Evolutionary conservation across 305 asterid species (phyloP).

Genomic region (Solanum hybrid): DNA sequence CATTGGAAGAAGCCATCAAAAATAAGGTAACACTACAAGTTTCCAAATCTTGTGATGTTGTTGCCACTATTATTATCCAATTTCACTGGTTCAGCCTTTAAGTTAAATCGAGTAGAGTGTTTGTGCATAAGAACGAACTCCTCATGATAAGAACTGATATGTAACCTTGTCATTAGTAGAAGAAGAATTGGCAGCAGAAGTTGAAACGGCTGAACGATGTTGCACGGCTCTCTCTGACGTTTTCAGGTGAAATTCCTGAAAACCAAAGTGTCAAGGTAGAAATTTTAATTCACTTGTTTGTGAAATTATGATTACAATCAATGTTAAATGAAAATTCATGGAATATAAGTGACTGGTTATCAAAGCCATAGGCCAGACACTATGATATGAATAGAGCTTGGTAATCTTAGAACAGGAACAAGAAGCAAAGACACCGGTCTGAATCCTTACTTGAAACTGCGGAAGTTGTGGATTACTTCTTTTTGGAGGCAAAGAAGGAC

Average conservation of each 20-base stretch:
- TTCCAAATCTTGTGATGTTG: background rate
- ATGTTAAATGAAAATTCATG: background rate
- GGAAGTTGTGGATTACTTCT: slow-evolving; percentile 40
- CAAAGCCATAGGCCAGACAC: background rate
- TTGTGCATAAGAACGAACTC: background rate
- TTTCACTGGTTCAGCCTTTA: background rate
- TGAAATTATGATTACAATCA: background rate
- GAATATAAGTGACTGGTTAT: background rate
- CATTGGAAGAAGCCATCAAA: slow-evolving; percentile 1
- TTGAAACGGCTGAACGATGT: slow-evolving; percentile 37
- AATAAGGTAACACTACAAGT: background rate
- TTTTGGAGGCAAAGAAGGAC: slow-evolving; percentile 63
- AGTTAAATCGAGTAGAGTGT: background rate
- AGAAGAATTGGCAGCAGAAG: slow-evolving; percentile 19
- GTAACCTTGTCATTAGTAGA: slow-evolving; percentile 22
- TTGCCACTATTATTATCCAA: background rate
- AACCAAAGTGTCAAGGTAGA: slow-evolving; percentile 8
- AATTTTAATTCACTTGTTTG: background rate
- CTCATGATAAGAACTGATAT: background rate
- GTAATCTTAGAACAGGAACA: slow-evolving; percentile 20
- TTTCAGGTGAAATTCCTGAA: slow-evolving; percentile 84
- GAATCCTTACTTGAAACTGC: slow-evolving; percentile 28
- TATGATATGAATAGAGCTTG: background rate
- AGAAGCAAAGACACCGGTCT: background rate
- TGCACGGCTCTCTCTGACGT: slow-evolving; percentile 79